Conservation (phyloP, 768 basidiomycete species). For the Cantharellus anzutake region DNA sequence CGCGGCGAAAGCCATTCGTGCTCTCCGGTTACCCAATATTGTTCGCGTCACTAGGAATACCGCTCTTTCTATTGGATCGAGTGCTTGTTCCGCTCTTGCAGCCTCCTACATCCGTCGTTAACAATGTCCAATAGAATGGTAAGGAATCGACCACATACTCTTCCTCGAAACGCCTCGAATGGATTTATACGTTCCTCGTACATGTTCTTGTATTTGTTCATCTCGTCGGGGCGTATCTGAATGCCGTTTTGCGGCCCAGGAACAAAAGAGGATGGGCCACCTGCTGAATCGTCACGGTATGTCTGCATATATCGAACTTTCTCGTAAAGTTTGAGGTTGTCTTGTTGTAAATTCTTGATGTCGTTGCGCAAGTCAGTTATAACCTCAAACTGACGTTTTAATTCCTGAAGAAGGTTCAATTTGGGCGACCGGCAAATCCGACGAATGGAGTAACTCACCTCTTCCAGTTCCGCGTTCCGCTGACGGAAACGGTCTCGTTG, state of each 20-base stretch:
- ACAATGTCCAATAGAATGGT: neutral
- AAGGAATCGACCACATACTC: slow-evolving; percentile 34
- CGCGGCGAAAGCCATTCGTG: slow-evolving; percentile 74
- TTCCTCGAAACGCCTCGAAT: slow-evolving; percentile 89
- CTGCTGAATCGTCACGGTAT: slow-evolving; percentile 56
- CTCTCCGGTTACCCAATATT: slow-evolving; percentile 74
- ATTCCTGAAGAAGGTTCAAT: slow-evolving; percentile 34
- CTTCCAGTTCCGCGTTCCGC: slow-evolving; percentile 91
- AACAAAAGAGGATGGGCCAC: slow-evolving; percentile 3
- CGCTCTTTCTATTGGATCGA: slow-evolving; percentile 81
- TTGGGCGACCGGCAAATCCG: slow-evolving; percentile 5
- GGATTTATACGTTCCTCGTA: slow-evolving; percentile 98
- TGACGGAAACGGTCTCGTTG: slow-evolving; percentile 96
- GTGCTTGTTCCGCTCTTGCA: slow-evolving; percentile 73
- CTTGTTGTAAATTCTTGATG: slow-evolving; percentile 77
- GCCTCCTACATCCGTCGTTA: slow-evolving; percentile 45
- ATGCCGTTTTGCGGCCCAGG: slow-evolving; percentile 8
- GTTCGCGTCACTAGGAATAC: slow-evolving; percentile 70
- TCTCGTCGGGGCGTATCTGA: slow-evolving; percentile 33
- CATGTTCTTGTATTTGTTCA: slow-evolving; percentile 74
- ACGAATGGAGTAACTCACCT: slow-evolving; percentile 28
- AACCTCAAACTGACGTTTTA: slow-evolving; percentile 85
- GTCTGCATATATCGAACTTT: slow-evolving; percentile 98
- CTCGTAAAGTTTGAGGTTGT: slow-evolving; percentile 95
- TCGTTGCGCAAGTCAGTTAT: slow-evolving; percentile 89